These are phyloP conservation scores for Xerocomellus chrysenteron DNA, from an alignment of 768 basidiomycete species.

Conservation along the genomic window DNA sequence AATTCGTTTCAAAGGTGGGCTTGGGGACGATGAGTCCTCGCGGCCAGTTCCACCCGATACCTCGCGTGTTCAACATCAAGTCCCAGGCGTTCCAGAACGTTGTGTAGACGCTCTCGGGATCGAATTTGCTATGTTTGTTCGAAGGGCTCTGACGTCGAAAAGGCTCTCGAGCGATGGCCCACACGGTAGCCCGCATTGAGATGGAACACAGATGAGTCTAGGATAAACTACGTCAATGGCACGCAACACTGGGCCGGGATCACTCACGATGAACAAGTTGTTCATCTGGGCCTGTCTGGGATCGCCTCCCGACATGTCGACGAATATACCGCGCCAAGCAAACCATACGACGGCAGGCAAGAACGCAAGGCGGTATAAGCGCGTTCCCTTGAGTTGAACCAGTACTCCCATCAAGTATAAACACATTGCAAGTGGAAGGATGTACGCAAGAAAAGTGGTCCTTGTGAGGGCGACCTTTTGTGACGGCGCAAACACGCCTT, in stretches of 20 bases:
- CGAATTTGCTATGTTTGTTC: neutral
- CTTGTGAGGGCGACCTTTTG: conserved; percentile 8
- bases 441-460: conserved; percentile 31
- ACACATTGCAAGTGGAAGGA: conserved; percentile 42
- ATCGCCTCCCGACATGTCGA: conserved; percentile 25
- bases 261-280: conserved; percentile 19
- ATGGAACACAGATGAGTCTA: conserved; percentile 16
- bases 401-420: conserved; percentile 54
- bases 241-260: neutral
- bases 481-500: conserved; percentile 2
- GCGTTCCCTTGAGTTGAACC: conserved; percentile 44
- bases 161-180: conserved; percentile 17
- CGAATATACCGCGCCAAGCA: conserved; percentile 38
- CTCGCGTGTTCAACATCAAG: conserved; percentile 19
- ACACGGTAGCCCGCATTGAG: conserved; percentile 13
- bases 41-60: conserved; percentile 30
- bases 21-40: conserved; percentile 13
- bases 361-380: conserved; percentile 43
- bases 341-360: conserved; percentile 47
- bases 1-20: conserved; percentile 13
- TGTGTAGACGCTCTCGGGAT: conserved; percentile 1
- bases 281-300: conserved; percentile 11
- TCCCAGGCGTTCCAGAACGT: conserved; percentile 29
- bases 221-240: neutral
- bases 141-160: conserved; percentile 9